These are phyloP conservation scores for Chrysosporium keratinophilum DNA, from an alignment of 2,329 filamentous ascomycete species.

Conservation along the genomic window DNA sequence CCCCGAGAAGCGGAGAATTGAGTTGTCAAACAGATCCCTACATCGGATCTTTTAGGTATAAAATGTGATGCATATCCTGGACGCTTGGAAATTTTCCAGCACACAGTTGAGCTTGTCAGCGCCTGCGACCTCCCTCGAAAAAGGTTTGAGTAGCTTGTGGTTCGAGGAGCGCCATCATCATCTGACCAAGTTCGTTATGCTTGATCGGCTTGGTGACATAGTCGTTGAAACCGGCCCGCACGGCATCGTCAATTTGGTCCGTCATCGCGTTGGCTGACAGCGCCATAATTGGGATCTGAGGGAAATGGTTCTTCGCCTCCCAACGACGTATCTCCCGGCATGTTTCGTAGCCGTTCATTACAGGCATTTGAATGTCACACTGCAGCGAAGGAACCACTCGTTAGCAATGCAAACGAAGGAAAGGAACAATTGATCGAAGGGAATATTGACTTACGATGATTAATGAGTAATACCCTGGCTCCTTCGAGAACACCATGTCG, in stretches of 20 bases:
- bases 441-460: constrained; percentile 39
- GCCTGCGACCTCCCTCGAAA: constrained; percentile 34
- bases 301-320: constrained; percentile 38
- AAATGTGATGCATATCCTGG: background rate
- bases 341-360: constrained; percentile 42
- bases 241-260: constrained; percentile 40
- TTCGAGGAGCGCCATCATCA: constrained; percentile 41
- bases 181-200: constrained; percentile 40
- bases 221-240: constrained; percentile 40
- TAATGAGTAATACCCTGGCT: constrained; percentile 40
- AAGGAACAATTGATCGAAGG: background rate
- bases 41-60: background rate
- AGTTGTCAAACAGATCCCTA: background rate
- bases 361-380: constrained; percentile 44
- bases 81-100: background rate
- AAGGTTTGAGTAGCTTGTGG: constrained; percentile 31
- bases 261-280: constrained; percentile 43
- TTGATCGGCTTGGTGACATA: constrained; percentile 43
- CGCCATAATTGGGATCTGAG: constrained; percentile 41
- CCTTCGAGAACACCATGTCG: constrained; percentile 39
- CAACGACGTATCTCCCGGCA: constrained; percentile 39
- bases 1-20: background rate
- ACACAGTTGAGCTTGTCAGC: background rate
- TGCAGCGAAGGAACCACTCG: constrained; percentile 15
- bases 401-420: background rate